These are phyloP conservation scores for Debaryomyces nepalensis DNA, from an alignment of 1,139 yeast genomes.

Conservation along the genomic window DNA sequence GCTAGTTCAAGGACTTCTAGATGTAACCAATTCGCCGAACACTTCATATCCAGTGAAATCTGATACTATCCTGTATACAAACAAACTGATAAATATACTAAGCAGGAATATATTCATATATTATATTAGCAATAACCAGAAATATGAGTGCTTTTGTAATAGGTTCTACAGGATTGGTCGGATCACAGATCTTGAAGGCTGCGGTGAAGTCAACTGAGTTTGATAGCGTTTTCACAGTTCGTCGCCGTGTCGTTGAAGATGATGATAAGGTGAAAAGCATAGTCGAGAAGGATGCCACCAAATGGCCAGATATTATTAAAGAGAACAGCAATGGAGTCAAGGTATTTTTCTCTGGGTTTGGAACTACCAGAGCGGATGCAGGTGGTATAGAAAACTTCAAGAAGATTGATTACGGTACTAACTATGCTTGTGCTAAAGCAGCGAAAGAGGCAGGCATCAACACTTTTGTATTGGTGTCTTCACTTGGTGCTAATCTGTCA, in stretches of 20 bases:
- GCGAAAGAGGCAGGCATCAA: slow-evolving; percentile 70
- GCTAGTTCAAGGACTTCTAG: no score
- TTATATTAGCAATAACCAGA: no score
- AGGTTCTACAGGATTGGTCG: slow-evolving; percentile 70
- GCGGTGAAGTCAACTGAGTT: slow-evolving; percentile 36
- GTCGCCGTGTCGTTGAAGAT: slow-evolving; percentile 43
- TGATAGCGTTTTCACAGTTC: slow-evolving; percentile 45
- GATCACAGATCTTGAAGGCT: slow-evolving; percentile 47
- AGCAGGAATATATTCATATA: no score
- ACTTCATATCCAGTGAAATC: no score
- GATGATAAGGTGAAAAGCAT: slow-evolving; percentile 31
- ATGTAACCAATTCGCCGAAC: no score
- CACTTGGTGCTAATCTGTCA: slow-evolving; percentile 57
- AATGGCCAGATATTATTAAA: slow-evolving; percentile 44
- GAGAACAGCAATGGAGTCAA: slow-evolving; percentile 23
- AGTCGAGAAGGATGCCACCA: slow-evolving; percentile 40
- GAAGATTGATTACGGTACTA: slow-evolving; percentile 71
- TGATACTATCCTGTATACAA: no score
- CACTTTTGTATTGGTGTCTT: slow-evolving; percentile 66
- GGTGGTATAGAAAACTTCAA: slow-evolving; percentile 67
- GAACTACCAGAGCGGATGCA: slow-evolving; percentile 74
- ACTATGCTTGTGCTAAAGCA: slow-evolving; percentile 64
- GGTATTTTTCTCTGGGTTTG: slow-evolving; percentile 63
- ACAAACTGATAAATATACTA: no score
- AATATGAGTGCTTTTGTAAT: slow-evolving; percentile 40